Percentiles rank a stretch among this genome's conserved stretches.
Conservation (phyloP, 2,329 filamentous ascomycete genomes). For the Camillea tinctor region DNA sequence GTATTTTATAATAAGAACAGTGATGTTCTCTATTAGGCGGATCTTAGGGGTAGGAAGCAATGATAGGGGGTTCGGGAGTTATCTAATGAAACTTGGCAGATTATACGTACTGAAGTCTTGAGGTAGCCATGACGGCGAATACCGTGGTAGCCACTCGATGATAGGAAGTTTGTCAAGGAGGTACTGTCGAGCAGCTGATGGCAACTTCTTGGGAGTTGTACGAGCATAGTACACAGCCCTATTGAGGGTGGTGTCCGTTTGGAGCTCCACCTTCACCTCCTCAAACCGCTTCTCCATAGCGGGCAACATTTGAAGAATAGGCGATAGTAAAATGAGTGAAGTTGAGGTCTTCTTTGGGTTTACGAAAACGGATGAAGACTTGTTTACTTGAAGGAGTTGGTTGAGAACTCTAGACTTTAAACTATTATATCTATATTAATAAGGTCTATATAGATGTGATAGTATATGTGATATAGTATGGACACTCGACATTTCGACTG, state of each 20-base stretch:
- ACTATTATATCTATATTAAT: not conserved
- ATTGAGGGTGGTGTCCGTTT: conserved; percentile 39
- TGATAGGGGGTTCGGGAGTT: not conserved
- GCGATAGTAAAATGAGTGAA: not conserved
- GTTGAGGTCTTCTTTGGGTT: not conserved
- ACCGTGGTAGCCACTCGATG: conserved; percentile 61
- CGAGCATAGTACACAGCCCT: conserved; percentile 31
- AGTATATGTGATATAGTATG: not conserved
- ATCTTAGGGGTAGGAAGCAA: no score
- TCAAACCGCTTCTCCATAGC: conserved; percentile 20
- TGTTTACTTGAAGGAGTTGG: not conserved
- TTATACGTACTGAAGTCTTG: conserved; percentile 48
- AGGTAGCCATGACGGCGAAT: conserved; percentile 59
- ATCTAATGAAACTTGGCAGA: no score
- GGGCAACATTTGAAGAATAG: not conserved
- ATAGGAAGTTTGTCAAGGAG: conserved; percentile 60
- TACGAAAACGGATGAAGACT: not conserved
- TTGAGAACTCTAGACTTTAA: conserved; percentile 5
- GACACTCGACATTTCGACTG: not conserved
- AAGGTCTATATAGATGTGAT: not conserved
- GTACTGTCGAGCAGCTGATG: conserved; percentile 54
- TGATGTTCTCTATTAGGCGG: no score
- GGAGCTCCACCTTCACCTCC: conserved; percentile 32
- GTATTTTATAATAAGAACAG: no score
- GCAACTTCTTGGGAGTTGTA: conserved; percentile 39